Evolutionary conservation across 2,329 filamentous ascomycete genomes (phyloP), one percentile per base, ranked within the genome.

Genomic region (Monilinia fructicola): DNA sequence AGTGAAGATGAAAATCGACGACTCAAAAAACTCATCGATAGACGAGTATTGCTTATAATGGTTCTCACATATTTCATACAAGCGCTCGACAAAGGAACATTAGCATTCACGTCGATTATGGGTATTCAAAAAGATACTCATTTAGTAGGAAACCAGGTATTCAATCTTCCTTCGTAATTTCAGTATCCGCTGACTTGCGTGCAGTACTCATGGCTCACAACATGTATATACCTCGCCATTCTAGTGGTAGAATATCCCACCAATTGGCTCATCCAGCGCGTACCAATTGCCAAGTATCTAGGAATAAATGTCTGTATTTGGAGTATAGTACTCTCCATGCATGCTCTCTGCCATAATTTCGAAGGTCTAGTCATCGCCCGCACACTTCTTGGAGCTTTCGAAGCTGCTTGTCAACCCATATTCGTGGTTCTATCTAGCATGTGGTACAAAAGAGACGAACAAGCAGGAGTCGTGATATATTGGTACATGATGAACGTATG

Each of bases 401-500:
- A 91, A 74, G 81, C 86, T 0, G 85, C 87, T 0, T 87, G 90
- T 4, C 89, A 87, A 1, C 89, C 89, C 0, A 85, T 87, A 0
- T 90, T 90, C 71, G 54, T 65, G 4, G 63, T 65, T 23, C 81
- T 91, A 69, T 89, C 87, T 3, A 84, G 81, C 5, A 87, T 90
- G 78, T 91, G 89, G 88, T 91, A 90, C 72, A 90, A 89, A 2
- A 88, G 88, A 74, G 81, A 82, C 64, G 88, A 91, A 74, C 88
- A 91, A 77, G 86, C 86, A 2, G 79, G 81, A 1, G 85, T 84
- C 1, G 84, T 83, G 2, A 83, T 89, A 64, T 91, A 73, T 66
- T 76, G 74, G 74, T 90, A 89, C 77, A 82, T 64, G 55, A 66
- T 66, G 64, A 66, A 66, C 16, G 64, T 65, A 48, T 35, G 28